Conservation (phyloP, 352 stramenopile species). For the Phytophthora hibernalis region DNA sequence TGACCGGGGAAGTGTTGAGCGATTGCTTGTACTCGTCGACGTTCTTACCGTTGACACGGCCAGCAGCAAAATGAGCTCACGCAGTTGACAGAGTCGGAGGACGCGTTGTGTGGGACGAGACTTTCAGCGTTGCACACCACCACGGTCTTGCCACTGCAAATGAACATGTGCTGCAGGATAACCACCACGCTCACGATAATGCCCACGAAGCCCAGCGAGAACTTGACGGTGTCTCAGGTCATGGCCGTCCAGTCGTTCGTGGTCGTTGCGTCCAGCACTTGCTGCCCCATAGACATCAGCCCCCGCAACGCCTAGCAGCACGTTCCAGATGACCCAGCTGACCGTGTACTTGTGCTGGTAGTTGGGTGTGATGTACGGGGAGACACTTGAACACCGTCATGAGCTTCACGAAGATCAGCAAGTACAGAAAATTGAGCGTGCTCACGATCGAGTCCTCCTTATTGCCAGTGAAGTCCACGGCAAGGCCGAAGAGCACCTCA, state of each 20-base stretch:
- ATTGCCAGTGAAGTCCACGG: constrained; percentile 53
- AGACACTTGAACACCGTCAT: constrained; percentile 97
- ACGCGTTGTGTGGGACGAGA: too few relatives aligned
- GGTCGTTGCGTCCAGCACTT: constrained; percentile 93
- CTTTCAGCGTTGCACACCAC: too few relatives aligned
- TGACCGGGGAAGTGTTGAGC: constrained; percentile 37
- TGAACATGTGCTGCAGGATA: constrained; percentile 96
- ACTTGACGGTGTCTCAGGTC: constrained; percentile 96
- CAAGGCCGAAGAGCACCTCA: constrained; percentile 62
- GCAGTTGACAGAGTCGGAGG: too few relatives aligned
- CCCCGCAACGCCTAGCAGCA: constrained; percentile 97
- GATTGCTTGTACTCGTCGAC: constrained; percentile 34
- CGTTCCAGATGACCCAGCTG: constrained; percentile 98
- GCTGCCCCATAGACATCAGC: constrained; percentile 91
- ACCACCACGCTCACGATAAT: constrained; percentile 98
- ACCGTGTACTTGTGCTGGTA: constrained; percentile 94
- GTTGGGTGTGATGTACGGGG: constrained; percentile 96
- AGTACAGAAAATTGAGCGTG: constrained; percentile 93
- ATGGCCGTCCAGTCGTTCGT: constrained; percentile 96
- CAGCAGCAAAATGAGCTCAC: constrained; percentile 69
- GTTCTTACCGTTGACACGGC: constrained; percentile 56
- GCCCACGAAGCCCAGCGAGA: constrained; percentile 94
- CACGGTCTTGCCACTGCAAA: too few relatives aligned
- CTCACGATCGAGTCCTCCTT: constrained; percentile 69
- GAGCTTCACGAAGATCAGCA: constrained; percentile 96